These are phyloP conservation scores for Candida cerambycidarum DNA, from an alignment of 805 yeast species.

Conservation along the genomic window DNA sequence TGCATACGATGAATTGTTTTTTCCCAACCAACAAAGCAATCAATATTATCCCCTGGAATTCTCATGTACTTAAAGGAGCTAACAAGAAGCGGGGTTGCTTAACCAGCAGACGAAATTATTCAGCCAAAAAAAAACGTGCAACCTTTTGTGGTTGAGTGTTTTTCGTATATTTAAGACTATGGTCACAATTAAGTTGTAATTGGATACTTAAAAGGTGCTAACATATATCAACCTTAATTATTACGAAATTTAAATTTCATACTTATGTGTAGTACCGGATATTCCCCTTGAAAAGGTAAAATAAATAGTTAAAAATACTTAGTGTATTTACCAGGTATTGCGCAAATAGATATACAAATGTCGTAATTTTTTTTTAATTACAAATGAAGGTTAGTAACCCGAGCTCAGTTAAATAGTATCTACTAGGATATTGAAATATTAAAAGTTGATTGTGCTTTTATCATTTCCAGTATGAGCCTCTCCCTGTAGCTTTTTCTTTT, in stretches of 20 bases:
- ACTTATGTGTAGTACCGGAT: background rate
- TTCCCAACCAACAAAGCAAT: constrained; percentile 1
- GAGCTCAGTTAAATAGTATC: background rate
- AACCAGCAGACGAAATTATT: background rate
- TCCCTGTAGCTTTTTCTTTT: too few species aligned
- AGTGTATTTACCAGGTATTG: background rate
- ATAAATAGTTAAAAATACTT: background rate
- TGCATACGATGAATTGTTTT: constrained; percentile 7
- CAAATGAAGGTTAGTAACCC: background rate
- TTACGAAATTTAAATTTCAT: background rate
- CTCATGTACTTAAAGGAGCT: constrained; percentile 6
- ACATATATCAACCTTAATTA: background rate
- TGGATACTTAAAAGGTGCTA: background rate
- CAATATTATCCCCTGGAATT: constrained; percentile 5
- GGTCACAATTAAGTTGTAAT: background rate
- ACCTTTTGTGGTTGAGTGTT: too few species aligned
- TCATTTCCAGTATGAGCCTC: background rate
- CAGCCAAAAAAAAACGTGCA: background rate
- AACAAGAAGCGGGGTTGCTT: background rate
- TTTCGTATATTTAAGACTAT: background rate
- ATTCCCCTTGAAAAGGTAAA: background rate
- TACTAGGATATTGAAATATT: background rate
- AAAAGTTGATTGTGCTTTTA: background rate
- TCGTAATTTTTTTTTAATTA: background rate
- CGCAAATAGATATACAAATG: background rate